Evolutionary conservation across 2,329 filamentous ascomycete genomes (phyloP).

Genomic region (Rutstroemia sydowiana): DNA sequence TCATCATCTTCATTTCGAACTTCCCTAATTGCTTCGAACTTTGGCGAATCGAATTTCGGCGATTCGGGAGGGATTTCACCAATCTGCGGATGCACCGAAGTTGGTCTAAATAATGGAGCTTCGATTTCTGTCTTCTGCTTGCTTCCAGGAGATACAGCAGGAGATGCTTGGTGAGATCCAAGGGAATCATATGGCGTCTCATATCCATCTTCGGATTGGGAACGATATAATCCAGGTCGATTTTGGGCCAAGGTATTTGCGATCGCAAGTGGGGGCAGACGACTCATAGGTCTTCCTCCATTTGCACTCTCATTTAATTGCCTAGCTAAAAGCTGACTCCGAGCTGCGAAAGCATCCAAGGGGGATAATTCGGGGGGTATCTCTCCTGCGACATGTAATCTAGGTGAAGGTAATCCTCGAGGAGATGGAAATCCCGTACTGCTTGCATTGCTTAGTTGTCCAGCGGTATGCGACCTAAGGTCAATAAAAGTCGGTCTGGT

Average conservation of each 20-base stretch:
- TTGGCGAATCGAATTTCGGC: no score
- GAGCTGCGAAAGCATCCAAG: slow-evolving; percentile 88
- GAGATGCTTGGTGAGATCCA: background rate
- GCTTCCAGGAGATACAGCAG: slow-evolving; percentile 32
- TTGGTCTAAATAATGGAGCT: slow-evolving; percentile 47
- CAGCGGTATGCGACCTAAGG: slow-evolving; percentile 27
- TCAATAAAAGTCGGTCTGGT: slow-evolving; percentile 28
- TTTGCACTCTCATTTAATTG: slow-evolving; percentile 74
- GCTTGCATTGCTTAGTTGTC: slow-evolving; percentile 18
- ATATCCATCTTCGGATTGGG: slow-evolving; percentile 52
- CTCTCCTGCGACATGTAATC: slow-evolving; percentile 70
- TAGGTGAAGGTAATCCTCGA: slow-evolving; percentile 47
- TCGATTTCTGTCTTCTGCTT: slow-evolving; percentile 51
- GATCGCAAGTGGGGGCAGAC: slow-evolving; percentile 74
- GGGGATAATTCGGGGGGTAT: slow-evolving; percentile 86
- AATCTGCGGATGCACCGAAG: slow-evolving; percentile 69
- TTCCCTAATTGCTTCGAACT: slow-evolving; percentile 18
- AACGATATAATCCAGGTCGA: slow-evolving; percentile 75
- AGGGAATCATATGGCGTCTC: slow-evolving; percentile 35
- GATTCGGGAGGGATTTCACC: slow-evolving; percentile 35
- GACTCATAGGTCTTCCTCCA: slow-evolving; percentile 72
- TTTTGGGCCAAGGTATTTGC: slow-evolving; percentile 74
- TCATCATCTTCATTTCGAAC: slow-evolving; percentile 14
- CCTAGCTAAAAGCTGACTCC: slow-evolving; percentile 79
- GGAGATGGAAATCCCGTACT: slow-evolving; percentile 18